Conservation (phyloP, 305 asterid species). For the Fraxinus platypoda region DNA sequence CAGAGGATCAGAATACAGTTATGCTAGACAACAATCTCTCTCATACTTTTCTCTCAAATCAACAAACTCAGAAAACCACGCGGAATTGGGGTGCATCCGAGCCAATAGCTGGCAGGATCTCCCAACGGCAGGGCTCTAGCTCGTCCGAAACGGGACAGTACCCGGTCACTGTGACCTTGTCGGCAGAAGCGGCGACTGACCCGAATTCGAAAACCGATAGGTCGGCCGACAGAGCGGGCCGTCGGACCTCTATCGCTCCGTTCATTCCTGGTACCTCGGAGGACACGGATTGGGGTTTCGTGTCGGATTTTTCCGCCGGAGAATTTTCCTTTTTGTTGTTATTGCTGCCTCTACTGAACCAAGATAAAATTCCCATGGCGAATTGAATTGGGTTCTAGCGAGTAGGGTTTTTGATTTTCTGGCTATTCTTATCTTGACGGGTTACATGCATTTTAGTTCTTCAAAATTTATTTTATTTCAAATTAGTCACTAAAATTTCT, state of each 20-base stretch:
- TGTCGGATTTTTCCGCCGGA: slow-evolving; percentile 3
- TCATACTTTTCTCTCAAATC: background rate
- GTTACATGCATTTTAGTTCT: background rate
- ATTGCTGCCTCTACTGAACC: slow-evolving; percentile 1
- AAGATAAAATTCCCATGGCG: background rate
- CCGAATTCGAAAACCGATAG: slow-evolving; percentile 46
- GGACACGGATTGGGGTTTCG: slow-evolving; percentile 16
- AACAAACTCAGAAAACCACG: slow-evolving; percentile 40
- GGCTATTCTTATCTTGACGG: background rate
- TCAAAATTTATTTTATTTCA: background rate
- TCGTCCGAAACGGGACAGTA: slow-evolving; percentile 50
- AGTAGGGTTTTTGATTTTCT: background rate
- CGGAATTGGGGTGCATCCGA: slow-evolving; percentile 52
- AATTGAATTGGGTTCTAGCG: background rate
- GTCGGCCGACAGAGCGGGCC: slow-evolving; percentile 30
- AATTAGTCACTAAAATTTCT: background rate
- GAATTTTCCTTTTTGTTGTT: background rate
- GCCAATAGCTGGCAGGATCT: slow-evolving; percentile 37
- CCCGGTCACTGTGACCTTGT: slow-evolving; percentile 46
- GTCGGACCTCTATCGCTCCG: slow-evolving; percentile 47
- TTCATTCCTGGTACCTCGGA: slow-evolving; percentile 42
- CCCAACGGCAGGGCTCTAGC: slow-evolving; percentile 62
- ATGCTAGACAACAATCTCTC: background rate
- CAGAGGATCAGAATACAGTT: background rate
- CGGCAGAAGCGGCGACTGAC: slow-evolving; percentile 39